These are phyloP conservation scores for Nelumbo lutea DNA, from an alignment of 164 flowering plant genomes.

Conservation along the genomic window DNA sequence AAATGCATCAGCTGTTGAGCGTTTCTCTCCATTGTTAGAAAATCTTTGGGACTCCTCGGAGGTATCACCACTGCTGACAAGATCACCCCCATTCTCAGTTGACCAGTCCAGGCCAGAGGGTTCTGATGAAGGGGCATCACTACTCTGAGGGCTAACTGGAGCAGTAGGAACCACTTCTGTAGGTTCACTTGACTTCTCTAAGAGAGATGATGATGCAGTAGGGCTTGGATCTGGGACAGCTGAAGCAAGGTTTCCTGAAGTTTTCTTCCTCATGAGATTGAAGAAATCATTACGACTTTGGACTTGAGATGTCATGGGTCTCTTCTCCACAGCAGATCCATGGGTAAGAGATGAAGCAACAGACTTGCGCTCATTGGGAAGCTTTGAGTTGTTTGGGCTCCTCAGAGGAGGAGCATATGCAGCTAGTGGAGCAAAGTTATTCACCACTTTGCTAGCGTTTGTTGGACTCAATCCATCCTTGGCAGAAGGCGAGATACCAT, in stretches of 20 bases:
- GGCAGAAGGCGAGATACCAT: constrained; percentile 39
- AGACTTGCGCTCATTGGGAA: constrained; percentile 44
- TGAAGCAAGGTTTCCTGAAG: constrained; percentile 27
- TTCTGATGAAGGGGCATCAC: constrained; percentile 13
- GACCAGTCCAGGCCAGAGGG: constrained; percentile 18
- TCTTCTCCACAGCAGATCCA: constrained; percentile 45
- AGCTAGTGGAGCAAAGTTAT: constrained; percentile 31
- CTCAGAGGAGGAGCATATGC: constrained; percentile 31
- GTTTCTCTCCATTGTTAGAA: constrained; percentile 26
- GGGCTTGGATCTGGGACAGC: constrained; percentile 29
- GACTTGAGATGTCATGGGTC: constrained; percentile 47
- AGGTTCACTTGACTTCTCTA: constrained; percentile 36
- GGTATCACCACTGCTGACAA: constrained; percentile 34
- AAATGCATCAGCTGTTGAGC: constrained; percentile 16
- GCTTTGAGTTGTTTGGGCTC: constrained; percentile 39
- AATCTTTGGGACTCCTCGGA: constrained; percentile 24
- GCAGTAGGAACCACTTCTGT: constrained; percentile 24
- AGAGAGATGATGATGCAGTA: constrained; percentile 21
- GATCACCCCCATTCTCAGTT: constrained; percentile 26
- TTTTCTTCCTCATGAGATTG: constrained; percentile 70
- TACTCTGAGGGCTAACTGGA: constrained; percentile 26
- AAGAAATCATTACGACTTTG: constrained; percentile 83
- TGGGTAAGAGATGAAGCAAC: constrained; percentile 27
- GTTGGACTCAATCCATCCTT: constrained; percentile 52
- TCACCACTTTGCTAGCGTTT: constrained; percentile 29